Conservation (phyloP, 768 basidiomycete species). For the Lanmaoa rubissima region DNA sequence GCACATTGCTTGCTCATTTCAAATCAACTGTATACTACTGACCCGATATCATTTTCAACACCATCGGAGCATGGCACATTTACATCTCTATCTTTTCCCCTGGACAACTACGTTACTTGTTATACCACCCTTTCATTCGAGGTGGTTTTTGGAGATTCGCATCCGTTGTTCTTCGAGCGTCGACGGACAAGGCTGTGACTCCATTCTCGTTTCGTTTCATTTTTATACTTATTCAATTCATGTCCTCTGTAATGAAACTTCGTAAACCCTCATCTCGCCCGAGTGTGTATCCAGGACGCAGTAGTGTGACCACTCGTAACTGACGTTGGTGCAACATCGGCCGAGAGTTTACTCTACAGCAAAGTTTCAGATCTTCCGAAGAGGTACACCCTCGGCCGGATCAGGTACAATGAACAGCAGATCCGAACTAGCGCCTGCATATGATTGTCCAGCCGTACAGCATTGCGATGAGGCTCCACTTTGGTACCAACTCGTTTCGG, state of each 20-base stretch:
- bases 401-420: conserved; percentile 53
- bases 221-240: conserved; percentile 14
- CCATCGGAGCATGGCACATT: conserved; percentile 10
- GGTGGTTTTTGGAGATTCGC: not conserved
- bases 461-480: not conserved
- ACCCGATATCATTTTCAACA: conserved; percentile 8
- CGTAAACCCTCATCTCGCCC: not conserved
- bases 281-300: no score
- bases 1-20: conserved; percentile 4
- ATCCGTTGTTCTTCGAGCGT: not conserved
- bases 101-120: not conserved
- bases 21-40: conserved; percentile 24
- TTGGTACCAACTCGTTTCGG: not conserved
- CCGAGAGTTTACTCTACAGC: not conserved
- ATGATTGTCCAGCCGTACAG: not conserved
- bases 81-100: not conserved
- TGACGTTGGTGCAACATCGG: not conserved
- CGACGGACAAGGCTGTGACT: not conserved
- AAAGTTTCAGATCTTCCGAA: not conserved
- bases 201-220: not conserved
- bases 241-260: conserved; percentile 37
- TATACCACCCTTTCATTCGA: not conserved
- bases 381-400: conserved; percentile 40
- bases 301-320: not conserved
- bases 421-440: conserved; percentile 34